These are phyloP conservation scores for Fomitopsis pulvina DNA, from an alignment of 768 basidiomycete species.

Conservation along the genomic window DNA sequence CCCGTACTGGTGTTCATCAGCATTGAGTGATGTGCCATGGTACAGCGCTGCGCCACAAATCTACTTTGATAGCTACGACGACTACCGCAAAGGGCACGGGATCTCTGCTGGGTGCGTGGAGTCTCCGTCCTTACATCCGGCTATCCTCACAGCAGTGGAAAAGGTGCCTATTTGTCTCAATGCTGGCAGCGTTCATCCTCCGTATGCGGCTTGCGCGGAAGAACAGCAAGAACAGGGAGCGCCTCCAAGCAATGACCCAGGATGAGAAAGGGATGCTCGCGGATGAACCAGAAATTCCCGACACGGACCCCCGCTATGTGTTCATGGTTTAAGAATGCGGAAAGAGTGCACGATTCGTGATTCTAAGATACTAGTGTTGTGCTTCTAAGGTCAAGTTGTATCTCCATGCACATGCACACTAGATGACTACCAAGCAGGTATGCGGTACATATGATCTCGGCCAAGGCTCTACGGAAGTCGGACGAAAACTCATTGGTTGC, in stretches of 20 bases:
- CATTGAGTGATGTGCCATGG: not conserved
- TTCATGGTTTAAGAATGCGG: conserved; percentile 39
- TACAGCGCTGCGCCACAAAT: conserved; percentile 48
- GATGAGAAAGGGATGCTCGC: conserved; percentile 24
- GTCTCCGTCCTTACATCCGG: not conserved
- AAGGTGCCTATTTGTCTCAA: conserved; percentile 40
- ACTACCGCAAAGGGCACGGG: conserved; percentile 47
- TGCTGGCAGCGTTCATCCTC: conserved; percentile 35
- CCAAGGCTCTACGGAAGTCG: too few relatives aligned
- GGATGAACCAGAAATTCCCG: conserved; percentile 35
- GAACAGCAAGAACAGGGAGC: conserved; percentile 35
- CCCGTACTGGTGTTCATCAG: not conserved
- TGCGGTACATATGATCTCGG: too few relatives aligned
- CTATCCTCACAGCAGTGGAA: not conserved
- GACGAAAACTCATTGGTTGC: too few relatives aligned
- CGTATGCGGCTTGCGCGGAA: conserved; percentile 36
- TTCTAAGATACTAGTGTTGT: too few relatives aligned
- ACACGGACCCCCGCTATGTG: conserved; percentile 45
- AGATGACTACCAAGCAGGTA: too few relatives aligned
- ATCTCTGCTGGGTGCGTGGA: conserved; percentile 42
- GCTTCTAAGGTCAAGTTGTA: too few relatives aligned
- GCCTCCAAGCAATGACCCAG: conserved; percentile 22
- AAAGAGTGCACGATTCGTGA: not conserved
- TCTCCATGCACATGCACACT: too few relatives aligned
- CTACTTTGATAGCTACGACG: conserved; percentile 46